A percentile compares a stretch with the other conserved stretches of the same genome.
phyloP scores from a whole-genome alignment of 768 basidiomycete genomes.

The Xerocomus potaroensis region DNA sequence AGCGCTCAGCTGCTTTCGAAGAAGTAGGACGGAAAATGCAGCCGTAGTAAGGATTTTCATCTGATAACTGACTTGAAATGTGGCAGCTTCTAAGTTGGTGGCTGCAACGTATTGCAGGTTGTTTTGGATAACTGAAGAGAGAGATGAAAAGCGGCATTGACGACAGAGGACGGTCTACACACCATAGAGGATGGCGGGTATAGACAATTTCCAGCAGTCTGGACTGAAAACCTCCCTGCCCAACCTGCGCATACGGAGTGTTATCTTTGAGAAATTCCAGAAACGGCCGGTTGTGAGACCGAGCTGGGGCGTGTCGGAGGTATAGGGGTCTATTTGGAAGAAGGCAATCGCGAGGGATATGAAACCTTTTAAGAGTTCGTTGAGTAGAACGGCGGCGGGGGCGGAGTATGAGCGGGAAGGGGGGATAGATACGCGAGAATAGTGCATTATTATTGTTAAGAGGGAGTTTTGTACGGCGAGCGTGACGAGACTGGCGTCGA shows the following conservation, averaged over 20 bases:
- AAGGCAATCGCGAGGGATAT: conserved; percentile 89
- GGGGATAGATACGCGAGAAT: conserved; percentile 80
- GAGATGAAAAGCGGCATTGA: conserved; percentile 6
- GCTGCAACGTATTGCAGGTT: conserved; percentile 94
- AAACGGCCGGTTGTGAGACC: conserved; percentile 31
- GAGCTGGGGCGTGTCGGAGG: conserved; percentile 28
- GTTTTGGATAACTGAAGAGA: conserved; percentile 70
- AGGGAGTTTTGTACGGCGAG: conserved; percentile 90
- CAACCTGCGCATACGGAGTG: conserved; percentile 52
- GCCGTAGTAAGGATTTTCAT: conserved; percentile 98
- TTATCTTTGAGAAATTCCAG: conserved; percentile 34
- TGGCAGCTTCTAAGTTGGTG: conserved; percentile 89
- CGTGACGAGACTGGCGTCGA: conserved; percentile 57
- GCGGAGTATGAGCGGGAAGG: conserved; percentile 81
- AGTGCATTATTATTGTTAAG: conserved; percentile 93
- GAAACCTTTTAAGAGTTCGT: conserved; percentile 87
- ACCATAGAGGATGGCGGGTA: conserved; percentile 94
- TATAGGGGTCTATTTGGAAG: conserved; percentile 46
- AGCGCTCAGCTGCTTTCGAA: conserved; percentile 68
- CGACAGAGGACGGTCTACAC: conserved; percentile 11
- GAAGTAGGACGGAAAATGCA: conserved; percentile 77
- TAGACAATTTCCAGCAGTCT: conserved; percentile 97
- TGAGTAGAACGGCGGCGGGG: conserved; percentile 90
- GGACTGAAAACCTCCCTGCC: conserved; percentile 72
- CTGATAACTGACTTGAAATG: conserved; percentile 95